These are phyloP conservation scores for Raphanus sativus DNA, from an alignment of 345 rosid genomes.

Conservation along the genomic window DNA sequence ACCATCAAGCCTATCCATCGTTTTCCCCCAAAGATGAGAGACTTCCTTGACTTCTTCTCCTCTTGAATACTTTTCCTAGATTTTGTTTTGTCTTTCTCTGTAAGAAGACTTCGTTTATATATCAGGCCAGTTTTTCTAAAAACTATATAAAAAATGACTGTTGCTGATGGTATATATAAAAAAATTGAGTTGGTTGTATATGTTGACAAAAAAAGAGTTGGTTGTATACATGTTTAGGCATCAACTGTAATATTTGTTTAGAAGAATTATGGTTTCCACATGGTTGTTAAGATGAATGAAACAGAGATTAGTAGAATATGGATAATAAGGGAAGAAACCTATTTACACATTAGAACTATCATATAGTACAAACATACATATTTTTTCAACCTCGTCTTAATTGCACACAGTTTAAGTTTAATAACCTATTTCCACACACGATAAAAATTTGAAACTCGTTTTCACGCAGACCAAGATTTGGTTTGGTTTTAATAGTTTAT, in stretches of 20 bases:
- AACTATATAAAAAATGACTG: neutral
- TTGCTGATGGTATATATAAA: neutral
- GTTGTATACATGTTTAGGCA: too few species aligned
- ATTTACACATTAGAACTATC: too few species aligned
- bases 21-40: neutral
- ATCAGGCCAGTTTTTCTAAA: neutral
- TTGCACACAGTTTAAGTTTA: too few species aligned
- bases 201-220: too few species aligned
- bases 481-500: neutral
- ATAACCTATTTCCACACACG: neutral
- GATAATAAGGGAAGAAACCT: too few species aligned
- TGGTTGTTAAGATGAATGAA: neutral
- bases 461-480: neutral
- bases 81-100: neutral
- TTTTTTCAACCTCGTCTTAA: too few species aligned
- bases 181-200: too few species aligned
- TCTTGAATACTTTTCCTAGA: neutral
- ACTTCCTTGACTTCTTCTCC: neutral
- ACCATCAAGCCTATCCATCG: slow-evolving; percentile 60
- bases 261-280: too few species aligned
- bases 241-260: too few species aligned
- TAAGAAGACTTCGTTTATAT: neutral
- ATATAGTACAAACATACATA: too few species aligned
- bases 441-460: too few species aligned
- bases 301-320: too few species aligned